phyloP scores from a whole-genome alignment of 2,329 filamentous ascomycete species.

The Xylaria arbuscula region DNA sequence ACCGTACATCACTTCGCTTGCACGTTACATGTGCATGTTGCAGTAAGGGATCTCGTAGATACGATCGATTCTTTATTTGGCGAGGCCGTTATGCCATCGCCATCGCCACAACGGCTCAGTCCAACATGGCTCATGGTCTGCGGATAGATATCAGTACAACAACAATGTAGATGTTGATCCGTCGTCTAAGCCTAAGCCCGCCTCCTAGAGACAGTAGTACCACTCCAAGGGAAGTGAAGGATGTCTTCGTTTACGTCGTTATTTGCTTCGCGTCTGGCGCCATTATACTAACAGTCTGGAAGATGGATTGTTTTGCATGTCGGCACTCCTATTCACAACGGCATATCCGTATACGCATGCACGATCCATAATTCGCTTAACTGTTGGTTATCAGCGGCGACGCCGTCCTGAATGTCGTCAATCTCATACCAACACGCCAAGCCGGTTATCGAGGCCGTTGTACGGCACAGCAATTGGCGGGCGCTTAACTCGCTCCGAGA shows the following conservation, averaged over 20 bases:
- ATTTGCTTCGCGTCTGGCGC: neutral
- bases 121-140: neutral
- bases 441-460: conserved; percentile 6
- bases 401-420: conserved; percentile 9
- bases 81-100: conserved; percentile 14
- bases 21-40: neutral
- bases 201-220: neutral
- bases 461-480: neutral
- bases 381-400: conserved; percentile 19
- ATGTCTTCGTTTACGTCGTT: conserved; percentile 9
- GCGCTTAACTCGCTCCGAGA: neutral
- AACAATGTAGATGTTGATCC: neutral
- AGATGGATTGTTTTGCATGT: conserved; percentile 18
- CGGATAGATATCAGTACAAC: neutral
- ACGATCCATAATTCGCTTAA: conserved; percentile 19
- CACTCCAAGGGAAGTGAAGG: neutral
- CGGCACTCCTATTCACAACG: conserved; percentile 3
- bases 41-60: neutral
- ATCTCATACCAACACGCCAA: neutral
- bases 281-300: conserved; percentile 15
- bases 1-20: neutral
- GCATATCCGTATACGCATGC: conserved; percentile 26
- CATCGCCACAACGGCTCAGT: neutral
- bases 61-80: conserved; percentile 1
- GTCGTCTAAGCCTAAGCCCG: neutral